Percentiles rank a stretch among this genome's conserved stretches.
These are phyloP conservation scores for Aurantiochytrium sp. DNA, from an alignment of 108 stramenopile species.

Conservation along the genomic window DNA sequence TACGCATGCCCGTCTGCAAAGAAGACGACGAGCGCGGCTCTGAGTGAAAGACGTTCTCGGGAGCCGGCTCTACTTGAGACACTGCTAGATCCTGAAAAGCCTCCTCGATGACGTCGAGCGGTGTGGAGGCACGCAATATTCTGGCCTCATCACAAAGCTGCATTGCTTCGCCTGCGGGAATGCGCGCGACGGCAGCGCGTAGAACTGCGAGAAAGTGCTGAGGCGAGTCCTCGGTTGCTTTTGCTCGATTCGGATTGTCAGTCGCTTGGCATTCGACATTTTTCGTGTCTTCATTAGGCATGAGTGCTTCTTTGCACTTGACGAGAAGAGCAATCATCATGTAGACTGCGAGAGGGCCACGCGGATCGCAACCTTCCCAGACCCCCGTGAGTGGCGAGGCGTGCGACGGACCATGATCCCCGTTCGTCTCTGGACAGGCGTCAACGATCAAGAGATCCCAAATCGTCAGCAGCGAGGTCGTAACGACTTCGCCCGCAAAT, in stretches of 20 bases:
- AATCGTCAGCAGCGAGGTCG: background rate
- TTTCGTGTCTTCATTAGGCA: background rate
- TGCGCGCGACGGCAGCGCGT: background rate
- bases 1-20: too few species aligned
- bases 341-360: background rate
- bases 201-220: background rate
- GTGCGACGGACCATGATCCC: background rate
- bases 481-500: background rate
- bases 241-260: too few species aligned
- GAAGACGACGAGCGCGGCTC: too few species aligned
- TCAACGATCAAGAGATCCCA: background rate
- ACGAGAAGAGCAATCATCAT: constrained; percentile 11
- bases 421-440: background rate
- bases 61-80: too few species aligned
- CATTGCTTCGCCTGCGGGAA: background rate
- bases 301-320: background rate
- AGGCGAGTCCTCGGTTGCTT: background rate
- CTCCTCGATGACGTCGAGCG: background rate
- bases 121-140: background rate
- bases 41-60: too few species aligned
- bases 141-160: background rate
- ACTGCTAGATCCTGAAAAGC: background rate
- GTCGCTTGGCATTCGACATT: too few species aligned
- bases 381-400: background rate
- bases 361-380: constrained; percentile 14